These are phyloP conservation scores for Aspergillus pseudotamarii DNA, from an alignment of 2,329 filamentous ascomycete species.

Conservation along the genomic window DNA sequence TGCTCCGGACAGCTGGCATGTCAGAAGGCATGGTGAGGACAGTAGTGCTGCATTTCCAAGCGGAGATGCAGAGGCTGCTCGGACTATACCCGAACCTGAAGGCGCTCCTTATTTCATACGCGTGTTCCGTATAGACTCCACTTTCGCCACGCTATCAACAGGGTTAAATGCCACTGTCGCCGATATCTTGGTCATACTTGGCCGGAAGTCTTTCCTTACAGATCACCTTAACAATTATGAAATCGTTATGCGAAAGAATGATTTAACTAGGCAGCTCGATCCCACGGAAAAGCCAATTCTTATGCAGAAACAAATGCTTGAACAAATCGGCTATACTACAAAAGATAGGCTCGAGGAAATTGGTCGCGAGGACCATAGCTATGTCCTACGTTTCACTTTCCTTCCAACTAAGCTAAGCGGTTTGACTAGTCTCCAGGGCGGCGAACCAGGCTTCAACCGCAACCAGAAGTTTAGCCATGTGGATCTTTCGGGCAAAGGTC, in stretches of 20 bases:
- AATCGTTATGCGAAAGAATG: constrained; percentile 92
- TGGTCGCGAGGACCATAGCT: constrained; percentile 95
- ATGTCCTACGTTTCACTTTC: constrained; percentile 94
- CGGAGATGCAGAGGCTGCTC: constrained; percentile 69
- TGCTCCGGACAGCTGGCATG: constrained; percentile 95
- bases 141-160: constrained; percentile 89
- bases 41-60: constrained; percentile 36
- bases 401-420: constrained; percentile 85
- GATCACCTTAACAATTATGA: constrained; percentile 93
- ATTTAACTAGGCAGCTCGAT: constrained; percentile 78
- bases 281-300: constrained; percentile 79
- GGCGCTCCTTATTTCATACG: constrained; percentile 84
- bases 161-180: constrained; percentile 79
- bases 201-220: constrained; percentile 90
- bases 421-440: constrained; percentile 69
- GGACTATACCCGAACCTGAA: constrained; percentile 72
- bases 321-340: constrained; percentile 88
- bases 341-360: constrained; percentile 88
- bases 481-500: constrained; percentile 83
- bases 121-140: constrained; percentile 90
- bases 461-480: constrained; percentile 92
- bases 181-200: constrained; percentile 85
- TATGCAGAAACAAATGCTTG: constrained; percentile 86
- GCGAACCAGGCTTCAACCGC: constrained; percentile 77
- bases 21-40: constrained; percentile 62